Conservation (phyloP, 2,329 filamentous ascomycete species). For the Sphaerostilbella broomeana region DNA sequence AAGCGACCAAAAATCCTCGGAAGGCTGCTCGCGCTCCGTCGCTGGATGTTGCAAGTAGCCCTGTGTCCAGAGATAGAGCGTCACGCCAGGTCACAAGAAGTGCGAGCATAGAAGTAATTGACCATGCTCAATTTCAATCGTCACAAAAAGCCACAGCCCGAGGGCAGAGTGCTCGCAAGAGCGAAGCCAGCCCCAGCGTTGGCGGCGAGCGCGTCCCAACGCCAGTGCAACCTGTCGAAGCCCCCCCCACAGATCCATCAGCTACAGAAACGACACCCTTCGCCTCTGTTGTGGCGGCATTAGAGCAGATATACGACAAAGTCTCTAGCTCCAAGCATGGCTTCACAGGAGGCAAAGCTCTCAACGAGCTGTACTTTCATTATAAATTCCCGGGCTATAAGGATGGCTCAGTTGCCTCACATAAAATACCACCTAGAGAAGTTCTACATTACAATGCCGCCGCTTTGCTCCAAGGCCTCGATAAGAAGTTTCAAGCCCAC, state of each 20-base stretch:
- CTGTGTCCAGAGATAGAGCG: constrained; percentile 12
- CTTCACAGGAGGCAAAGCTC: constrained; percentile 16
- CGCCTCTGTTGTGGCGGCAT: constrained; percentile 21
- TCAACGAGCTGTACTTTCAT: constrained; percentile 28
- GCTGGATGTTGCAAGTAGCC: constrained; percentile 13
- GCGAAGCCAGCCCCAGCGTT: neutral
- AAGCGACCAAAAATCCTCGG: constrained; percentile 19
- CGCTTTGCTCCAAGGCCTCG: constrained; percentile 32
- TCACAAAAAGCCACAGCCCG: constrained; percentile 3
- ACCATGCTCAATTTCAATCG: neutral
- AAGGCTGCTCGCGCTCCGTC: constrained; percentile 16
- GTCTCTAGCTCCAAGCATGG: constrained; percentile 16
- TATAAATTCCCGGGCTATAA: constrained; percentile 26
- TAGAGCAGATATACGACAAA: constrained; percentile 19
- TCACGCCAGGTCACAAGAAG: constrained; percentile 11
- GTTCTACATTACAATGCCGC: constrained; percentile 39
- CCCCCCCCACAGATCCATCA: constrained; percentile 1
- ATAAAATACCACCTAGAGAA: constrained; percentile 36
- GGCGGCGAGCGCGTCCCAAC: neutral
- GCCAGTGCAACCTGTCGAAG: constrained; percentile 2
- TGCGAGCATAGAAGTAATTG: constrained; percentile 13
- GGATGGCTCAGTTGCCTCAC: constrained; percentile 24
- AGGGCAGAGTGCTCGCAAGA: neutral
- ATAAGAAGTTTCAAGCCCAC: constrained; percentile 27
- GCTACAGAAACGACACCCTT: constrained; percentile 21